phyloP scores from a whole-genome alignment of 2,329 filamentous ascomycete genomes.

The Sclerotinia subarctica region DNA sequence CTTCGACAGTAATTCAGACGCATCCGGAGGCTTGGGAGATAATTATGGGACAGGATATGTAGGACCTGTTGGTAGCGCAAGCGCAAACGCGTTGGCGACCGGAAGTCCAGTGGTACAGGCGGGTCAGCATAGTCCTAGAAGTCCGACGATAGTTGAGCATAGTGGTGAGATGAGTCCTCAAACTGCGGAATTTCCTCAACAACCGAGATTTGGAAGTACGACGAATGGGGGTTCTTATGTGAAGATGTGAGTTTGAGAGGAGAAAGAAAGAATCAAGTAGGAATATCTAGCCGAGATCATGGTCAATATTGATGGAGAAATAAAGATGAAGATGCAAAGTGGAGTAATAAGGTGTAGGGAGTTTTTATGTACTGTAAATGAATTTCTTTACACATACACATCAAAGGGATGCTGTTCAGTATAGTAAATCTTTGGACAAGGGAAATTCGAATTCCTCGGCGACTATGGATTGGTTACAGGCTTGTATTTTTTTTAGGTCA shows the following conservation, averaged over 20 bases:
- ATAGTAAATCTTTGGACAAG: not conserved
- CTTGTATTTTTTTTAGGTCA: not conserved
- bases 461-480: not conserved
- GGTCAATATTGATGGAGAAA: not conserved
- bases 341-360: not conserved
- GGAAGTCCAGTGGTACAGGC: constrained; percentile 4
- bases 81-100: constrained; percentile 5
- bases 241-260: not conserved
- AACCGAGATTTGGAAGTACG: constrained; percentile 7
- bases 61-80: constrained; percentile 11
- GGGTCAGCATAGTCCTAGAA: not conserved
- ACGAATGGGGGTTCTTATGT: constrained; percentile 1
- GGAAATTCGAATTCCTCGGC: too few relatives aligned
- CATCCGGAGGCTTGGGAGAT: constrained; percentile 33
- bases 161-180: not conserved
- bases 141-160: constrained; percentile 1
- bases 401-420: not conserved
- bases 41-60: constrained; percentile 19
- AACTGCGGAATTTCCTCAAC: constrained; percentile 6
- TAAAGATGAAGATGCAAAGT: not conserved
- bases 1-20: constrained; percentile 32
- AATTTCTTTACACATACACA: constrained; percentile 7
- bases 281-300: not conserved
- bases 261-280: not conserved
- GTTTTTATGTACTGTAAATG: constrained; percentile 11